Evolutionary conservation across 2,329 filamentous ascomycete species (phyloP).

Genomic region (Teratosphaeria epicoccoides): DNA sequence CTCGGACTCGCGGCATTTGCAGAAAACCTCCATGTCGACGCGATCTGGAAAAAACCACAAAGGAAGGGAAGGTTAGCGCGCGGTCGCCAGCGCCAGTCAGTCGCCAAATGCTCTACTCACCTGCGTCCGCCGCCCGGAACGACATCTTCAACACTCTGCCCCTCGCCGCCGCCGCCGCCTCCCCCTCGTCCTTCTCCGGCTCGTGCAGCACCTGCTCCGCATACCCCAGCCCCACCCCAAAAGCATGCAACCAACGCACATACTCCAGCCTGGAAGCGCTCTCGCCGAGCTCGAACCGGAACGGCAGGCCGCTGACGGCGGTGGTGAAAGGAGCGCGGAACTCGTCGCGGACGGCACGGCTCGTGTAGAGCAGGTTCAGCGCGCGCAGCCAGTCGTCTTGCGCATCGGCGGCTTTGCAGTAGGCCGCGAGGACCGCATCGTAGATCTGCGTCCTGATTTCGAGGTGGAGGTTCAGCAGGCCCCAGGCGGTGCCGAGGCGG

Average conservation of each 20-base stretch:
- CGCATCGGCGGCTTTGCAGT: background rate
- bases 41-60: background rate
- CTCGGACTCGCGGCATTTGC: background rate
- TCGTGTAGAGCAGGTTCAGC: background rate
- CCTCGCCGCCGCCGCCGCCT: background rate
- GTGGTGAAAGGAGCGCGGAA: background rate
- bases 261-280: background rate
- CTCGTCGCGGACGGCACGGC: background rate
- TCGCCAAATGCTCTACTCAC: background rate
- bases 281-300: background rate
- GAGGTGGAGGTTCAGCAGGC: background rate
- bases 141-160: background rate
- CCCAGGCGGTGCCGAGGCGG: background rate
- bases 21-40: background rate
- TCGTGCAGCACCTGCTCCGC: background rate
- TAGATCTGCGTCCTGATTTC: background rate
- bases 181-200: background rate
- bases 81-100: background rate
- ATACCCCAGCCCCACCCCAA: background rate
- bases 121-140: background rate
- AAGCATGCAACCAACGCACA: background rate
- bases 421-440: background rate
- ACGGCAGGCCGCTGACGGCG: background rate
- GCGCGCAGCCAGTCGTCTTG: background rate
- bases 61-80: background rate